These are phyloP conservation scores for Maudiozyma barnettii DNA, from an alignment of 805 yeast species.

Conservation along the genomic window DNA sequence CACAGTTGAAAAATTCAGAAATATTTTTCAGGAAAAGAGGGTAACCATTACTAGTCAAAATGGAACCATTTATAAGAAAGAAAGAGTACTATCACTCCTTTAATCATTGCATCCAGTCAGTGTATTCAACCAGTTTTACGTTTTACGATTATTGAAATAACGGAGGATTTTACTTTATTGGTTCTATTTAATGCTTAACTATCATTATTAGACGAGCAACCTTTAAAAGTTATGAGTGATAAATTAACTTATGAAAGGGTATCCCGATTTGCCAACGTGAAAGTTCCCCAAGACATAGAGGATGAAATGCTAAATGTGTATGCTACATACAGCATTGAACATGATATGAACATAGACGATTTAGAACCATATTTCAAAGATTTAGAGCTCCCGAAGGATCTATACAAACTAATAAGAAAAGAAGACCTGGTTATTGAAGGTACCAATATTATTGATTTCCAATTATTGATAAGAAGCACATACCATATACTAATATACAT, in stretches of 20 bases:
- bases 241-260: conserved; percentile 13
- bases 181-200: too few relatives aligned
- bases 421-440: conserved; percentile 32
- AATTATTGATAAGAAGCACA: conserved; percentile 33
- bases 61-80: too few relatives aligned
- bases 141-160: too few relatives aligned
- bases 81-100: too few relatives aligned
- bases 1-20: neutral
- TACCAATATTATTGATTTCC: conserved; percentile 40
- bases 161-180: too few relatives aligned
- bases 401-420: conserved; percentile 20
- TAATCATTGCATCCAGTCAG: too few relatives aligned
- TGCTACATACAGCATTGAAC: conserved; percentile 33
- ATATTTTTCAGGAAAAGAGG: neutral
- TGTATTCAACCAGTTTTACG: too few relatives aligned
- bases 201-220: too few relatives aligned
- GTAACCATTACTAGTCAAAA: neutral
- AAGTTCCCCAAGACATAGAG: conserved; percentile 36
- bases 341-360: conserved; percentile 32
- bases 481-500: conserved; percentile 34
- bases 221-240: conserved; percentile 1
- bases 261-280: conserved; percentile 24
- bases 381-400: conserved; percentile 27
- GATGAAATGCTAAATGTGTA: conserved; percentile 37
- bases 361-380: conserved; percentile 24